Percentiles rank a stretch among this genome's conserved stretches.
These are phyloP conservation scores for Chenopodium suecicum DNA, from an alignment of 148 eudicot species.

Conservation along the genomic window DNA sequence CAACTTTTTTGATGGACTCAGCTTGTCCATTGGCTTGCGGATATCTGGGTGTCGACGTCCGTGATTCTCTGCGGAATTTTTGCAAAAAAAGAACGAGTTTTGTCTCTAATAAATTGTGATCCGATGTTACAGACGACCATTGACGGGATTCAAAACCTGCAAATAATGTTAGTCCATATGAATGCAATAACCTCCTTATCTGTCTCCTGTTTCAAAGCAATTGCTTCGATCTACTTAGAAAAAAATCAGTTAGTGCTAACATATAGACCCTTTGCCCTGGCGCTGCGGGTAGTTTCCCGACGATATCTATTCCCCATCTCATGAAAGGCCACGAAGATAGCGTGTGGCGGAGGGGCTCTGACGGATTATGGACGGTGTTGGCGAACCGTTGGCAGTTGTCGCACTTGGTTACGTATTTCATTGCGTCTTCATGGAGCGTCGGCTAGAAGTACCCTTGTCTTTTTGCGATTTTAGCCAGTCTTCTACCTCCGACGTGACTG, in stretches of 20 bases:
- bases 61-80: neutral
- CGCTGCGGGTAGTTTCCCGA: neutral
- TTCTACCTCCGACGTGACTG: no score
- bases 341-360: no score
- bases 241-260: slow-evolving; percentile 2
- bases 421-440: no score
- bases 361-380: no score
- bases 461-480: no score
- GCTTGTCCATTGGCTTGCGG: neutral
- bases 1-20: no score
- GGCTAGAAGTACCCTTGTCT: no score
- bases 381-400: no score
- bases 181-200: neutral
- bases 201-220: neutral
- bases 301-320: neutral
- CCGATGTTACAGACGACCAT: no score
- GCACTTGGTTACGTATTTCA: no score
- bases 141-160: neutral
- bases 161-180: neutral
- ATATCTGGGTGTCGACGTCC: neutral
- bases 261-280: slow-evolving; percentile 3
- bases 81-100: neutral
- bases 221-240: slow-evolving; percentile 6
- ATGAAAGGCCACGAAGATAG: no score
- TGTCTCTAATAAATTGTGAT: no score